A percentile compares a stretch with the other conserved stretches of the same genome.
Evolutionary conservation across 352 stramenopile species (phyloP).

Genomic region (Pythium rhizo-oryzae): DNA sequence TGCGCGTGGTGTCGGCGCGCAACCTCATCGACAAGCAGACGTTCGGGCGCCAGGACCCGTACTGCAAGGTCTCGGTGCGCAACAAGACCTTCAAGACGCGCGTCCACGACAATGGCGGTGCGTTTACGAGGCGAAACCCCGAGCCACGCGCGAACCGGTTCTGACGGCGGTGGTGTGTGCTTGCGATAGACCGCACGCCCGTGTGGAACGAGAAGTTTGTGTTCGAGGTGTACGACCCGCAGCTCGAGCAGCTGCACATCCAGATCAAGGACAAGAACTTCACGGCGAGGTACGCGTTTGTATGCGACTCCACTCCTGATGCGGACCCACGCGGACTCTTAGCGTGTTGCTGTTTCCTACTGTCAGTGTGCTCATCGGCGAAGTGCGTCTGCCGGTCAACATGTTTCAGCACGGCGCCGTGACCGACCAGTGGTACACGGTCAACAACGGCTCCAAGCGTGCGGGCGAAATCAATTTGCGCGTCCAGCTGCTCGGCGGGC

Average conservation of each 20-base stretch:
- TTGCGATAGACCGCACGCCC: conserved; percentile 49
- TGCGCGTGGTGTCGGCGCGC: conserved; percentile 74
- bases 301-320: neutral
- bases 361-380: conserved; percentile 71
- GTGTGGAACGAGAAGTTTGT: conserved; percentile 87
- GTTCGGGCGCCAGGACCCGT: conserved; percentile 85
- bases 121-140: conserved; percentile 4
- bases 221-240: conserved; percentile 70
- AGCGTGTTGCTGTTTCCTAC: no score
- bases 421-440: conserved; percentile 79
- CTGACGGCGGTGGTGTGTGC: conserved; percentile 1
- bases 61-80: conserved; percentile 72
- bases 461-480: conserved; percentile 84
- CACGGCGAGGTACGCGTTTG: conserved; percentile 42
- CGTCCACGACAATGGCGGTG: conserved; percentile 85
- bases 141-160: no score
- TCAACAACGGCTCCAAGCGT: conserved; percentile 64
- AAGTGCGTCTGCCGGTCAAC: conserved; percentile 67
- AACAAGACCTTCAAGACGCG: conserved; percentile 70
- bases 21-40: conserved; percentile 87
- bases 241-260: conserved; percentile 74
- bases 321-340: neutral
- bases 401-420: conserved; percentile 72
- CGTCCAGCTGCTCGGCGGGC: conserved; percentile 56
- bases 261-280: conserved; percentile 89